These are phyloP conservation scores for Marchantia paleacea DNA, from an alignment of 225 moss, liverwort and hornwort species.

Conservation along the genomic window DNA sequence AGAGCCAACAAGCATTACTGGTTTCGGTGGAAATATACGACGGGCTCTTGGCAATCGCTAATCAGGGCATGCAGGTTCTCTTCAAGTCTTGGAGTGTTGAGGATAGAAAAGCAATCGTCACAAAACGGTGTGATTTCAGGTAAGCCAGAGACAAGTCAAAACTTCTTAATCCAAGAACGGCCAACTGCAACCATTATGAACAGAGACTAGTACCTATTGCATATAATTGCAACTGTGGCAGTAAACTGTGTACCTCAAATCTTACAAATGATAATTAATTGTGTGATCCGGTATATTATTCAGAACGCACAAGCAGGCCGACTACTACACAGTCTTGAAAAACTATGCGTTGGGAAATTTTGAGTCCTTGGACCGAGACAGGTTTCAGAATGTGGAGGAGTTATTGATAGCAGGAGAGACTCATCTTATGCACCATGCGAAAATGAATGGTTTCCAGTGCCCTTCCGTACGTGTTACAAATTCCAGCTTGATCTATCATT, in stretches of 20 bases:
- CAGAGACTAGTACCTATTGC: no score
- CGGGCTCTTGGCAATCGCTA: constrained; percentile 36
- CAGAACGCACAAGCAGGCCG: constrained; percentile 26
- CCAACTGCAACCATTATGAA: no score
- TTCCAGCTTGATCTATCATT: neutral
- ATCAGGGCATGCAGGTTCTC: constrained; percentile 30
- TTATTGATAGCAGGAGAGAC: constrained; percentile 39
- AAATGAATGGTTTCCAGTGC: constrained; percentile 33
- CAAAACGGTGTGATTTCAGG: constrained; percentile 36
- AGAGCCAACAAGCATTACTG: constrained; percentile 47
- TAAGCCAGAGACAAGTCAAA: neutral
- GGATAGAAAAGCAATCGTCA: constrained; percentile 33
- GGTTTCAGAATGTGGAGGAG: constrained; percentile 33
- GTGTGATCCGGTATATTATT: neutral
- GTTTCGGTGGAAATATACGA: constrained; percentile 43
- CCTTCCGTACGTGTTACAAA: constrained; percentile 29
- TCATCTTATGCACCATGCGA: constrained; percentile 34
- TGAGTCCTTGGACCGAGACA: constrained; percentile 26
- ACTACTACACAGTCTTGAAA: constrained; percentile 36
- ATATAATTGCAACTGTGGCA: no score
- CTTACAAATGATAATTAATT: neutral
- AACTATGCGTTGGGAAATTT: constrained; percentile 33
- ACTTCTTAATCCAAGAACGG: neutral
- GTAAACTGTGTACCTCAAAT: neutral
- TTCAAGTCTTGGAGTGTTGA: constrained; percentile 29